These are phyloP conservation scores for Trichoderma sp. DNA, from an alignment of 2,329 filamentous ascomycete genomes.

Conservation along the genomic window DNA sequence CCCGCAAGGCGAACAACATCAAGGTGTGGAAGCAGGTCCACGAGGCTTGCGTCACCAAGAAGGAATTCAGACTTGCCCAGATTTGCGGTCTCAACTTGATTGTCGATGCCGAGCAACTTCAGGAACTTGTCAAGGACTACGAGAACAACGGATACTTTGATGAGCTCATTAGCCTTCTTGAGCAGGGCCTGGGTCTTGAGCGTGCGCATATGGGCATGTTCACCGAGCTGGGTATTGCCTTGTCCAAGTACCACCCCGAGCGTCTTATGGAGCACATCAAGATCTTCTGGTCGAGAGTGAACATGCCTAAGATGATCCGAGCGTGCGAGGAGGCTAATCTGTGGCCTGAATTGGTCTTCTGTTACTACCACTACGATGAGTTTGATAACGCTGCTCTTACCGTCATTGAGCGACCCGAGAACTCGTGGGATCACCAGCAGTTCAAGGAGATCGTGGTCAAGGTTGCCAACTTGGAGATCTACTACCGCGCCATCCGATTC, in stretches of 20 bases:
- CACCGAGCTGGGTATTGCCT: constrained; percentile 84
- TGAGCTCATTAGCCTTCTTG: constrained; percentile 89
- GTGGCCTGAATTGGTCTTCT: constrained; percentile 96
- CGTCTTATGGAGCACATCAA: constrained; percentile 98
- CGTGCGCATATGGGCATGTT: constrained; percentile 96
- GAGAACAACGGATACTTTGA: constrained; percentile 98
- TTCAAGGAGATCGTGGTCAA: constrained; percentile 99
- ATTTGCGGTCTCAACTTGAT: constrained; percentile 98
- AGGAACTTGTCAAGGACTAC: constrained; percentile 92
- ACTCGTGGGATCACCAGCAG: constrained; percentile 98
- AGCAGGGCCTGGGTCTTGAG: constrained; percentile 92
- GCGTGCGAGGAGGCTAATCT: constrained; percentile 92
- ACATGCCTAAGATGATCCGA: constrained; percentile 94
- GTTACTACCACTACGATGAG: constrained; percentile 98
- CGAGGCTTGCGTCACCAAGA: constrained; percentile 92
- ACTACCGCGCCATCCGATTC: constrained; percentile 95
- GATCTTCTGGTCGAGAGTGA: constrained; percentile 97
- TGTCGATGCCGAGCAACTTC: constrained; percentile 92
- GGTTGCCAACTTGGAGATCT: constrained; percentile 97
- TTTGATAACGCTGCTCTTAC: constrained; percentile 95
- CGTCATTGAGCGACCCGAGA: constrained; percentile 95
- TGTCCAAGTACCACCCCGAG: constrained; percentile 93
- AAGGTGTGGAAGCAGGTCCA: constrained; percentile 99
- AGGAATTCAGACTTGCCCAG: constrained; percentile 97
- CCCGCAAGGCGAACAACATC: constrained; percentile 97